phyloP scores from a whole-genome alignment of 208 protist genomes.

The Trypanosoma platydactyli region DNA sequence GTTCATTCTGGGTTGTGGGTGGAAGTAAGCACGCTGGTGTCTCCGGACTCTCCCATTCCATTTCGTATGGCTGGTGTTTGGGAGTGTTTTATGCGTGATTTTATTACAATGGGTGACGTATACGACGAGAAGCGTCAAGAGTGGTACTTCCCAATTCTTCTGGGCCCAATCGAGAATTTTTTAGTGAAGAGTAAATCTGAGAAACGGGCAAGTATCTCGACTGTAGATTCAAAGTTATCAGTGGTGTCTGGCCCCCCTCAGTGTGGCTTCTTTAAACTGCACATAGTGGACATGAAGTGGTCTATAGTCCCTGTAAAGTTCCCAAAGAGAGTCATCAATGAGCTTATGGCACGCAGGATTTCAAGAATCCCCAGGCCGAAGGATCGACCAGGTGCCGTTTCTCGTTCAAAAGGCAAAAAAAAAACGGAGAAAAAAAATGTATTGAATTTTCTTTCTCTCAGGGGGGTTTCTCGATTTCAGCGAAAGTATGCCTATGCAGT shows the following conservation, averaged over 20 bases:
- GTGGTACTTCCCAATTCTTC: slow-evolving; percentile 77
- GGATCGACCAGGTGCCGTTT: neutral
- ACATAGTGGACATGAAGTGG: slow-evolving; percentile 71
- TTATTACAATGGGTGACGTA: slow-evolving; percentile 55
- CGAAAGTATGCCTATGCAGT: slow-evolving; percentile 75
- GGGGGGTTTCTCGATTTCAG: slow-evolving; percentile 63
- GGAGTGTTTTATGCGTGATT: slow-evolving; percentile 54
- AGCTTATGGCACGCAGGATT: slow-evolving; percentile 13
- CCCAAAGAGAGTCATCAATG: slow-evolving; percentile 29
- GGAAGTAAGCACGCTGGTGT: slow-evolving; percentile 52
- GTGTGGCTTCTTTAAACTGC: slow-evolving; percentile 76
- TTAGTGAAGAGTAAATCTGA: slow-evolving; percentile 3
- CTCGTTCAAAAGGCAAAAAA: slow-evolving; percentile 5
- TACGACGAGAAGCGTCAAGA: slow-evolving; percentile 58
- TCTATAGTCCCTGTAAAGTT: slow-evolving; percentile 68
- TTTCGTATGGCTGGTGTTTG: slow-evolving; percentile 77
- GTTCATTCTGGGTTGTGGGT: slow-evolving; percentile 68
- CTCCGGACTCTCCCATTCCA: slow-evolving; percentile 74
- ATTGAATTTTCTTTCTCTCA: slow-evolving; percentile 43
- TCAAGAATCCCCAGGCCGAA: neutral
- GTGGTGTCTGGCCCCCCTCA: slow-evolving; percentile 6
- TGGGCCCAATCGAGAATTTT: slow-evolving; percentile 30
- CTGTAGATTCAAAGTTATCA: slow-evolving; percentile 2
- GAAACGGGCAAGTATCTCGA: slow-evolving; percentile 1
- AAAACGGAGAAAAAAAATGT: slow-evolving; percentile 12